Evolutionary conservation across 2,329 filamentous ascomycete species (phyloP), one percentile per base, ranked within the genome.

Genomic region (Gaeumannomyces tritici): DNA sequence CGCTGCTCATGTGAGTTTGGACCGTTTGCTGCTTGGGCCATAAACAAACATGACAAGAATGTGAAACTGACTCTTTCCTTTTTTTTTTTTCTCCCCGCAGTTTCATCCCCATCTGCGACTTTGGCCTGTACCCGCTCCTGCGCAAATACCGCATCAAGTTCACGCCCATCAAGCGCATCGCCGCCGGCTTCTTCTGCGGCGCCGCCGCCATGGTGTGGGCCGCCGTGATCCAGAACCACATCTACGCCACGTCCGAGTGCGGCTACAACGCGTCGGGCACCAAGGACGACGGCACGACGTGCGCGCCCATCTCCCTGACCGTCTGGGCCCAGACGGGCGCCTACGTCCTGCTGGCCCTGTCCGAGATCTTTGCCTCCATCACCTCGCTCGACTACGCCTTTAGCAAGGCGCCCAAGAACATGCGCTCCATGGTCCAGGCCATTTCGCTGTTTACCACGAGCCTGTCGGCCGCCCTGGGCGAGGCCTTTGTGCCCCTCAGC

Each of bases 401-500:
- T 77, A 87, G 86, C 72, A 90, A 91, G 74, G 88, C 89, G 0
- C 89, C 89, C 29, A 84, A 83, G 69, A 91, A 91, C 77, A 93
- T 93, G 89, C 87, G 88, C 66, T 89, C 86, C 1, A 79, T 92
- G n/a, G 88, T 93, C 68, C 80, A 83, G 73, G 83, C 84, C 26
- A 78, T 91, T 68, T 86, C 86, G 70, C 79, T 91, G 54, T 87
- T 89, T 77, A 90, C 85, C 80, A 86, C 80, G 33, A 89, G 88
- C 63, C 79, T 92, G 67, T 85, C 86, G 1, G 80, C 86, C 33
- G 88, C 89, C 47, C 75, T 92, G 60, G 87, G 86, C n/a, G 85
- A 90, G 76, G 87, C 86, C 0, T 81, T 89, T 54, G 82, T 83
- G 9, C 77, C 82, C 0, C 75, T 90, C 1, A 82, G 83, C 0